phyloP scores from a whole-genome alignment of 805 yeast genomes.

The Nakazawaea populi region DNA sequence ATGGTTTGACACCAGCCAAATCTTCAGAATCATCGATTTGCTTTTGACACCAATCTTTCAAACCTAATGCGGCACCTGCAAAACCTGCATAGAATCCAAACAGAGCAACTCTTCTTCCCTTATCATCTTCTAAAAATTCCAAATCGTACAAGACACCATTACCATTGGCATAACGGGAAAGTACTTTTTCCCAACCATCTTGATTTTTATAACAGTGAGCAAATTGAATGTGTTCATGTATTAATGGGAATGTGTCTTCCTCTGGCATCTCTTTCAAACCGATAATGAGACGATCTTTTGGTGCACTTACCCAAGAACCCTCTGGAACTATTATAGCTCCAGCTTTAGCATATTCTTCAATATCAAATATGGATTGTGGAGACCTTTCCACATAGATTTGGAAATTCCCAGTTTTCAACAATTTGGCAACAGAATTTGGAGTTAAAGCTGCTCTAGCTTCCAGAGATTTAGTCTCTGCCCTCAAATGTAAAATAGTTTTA shows the following conservation, averaged over 20 bases:
- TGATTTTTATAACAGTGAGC: constrained; percentile 99
- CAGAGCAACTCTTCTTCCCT: constrained; percentile 98
- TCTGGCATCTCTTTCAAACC: constrained; percentile 97
- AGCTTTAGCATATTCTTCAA: constrained; percentile 66
- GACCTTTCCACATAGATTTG: constrained; percentile 85
- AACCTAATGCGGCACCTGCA: constrained; percentile 98
- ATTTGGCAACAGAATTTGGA: constrained; percentile 80
- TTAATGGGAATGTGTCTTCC: constrained; percentile 79
- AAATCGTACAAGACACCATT: constrained; percentile 87
- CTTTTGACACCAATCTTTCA: constrained; percentile 91
- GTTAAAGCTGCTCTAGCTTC: constrained; percentile 98
- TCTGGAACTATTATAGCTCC: constrained; percentile 90
- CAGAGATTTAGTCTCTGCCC: constrained; percentile 96
- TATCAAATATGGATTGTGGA: constrained; percentile 72
- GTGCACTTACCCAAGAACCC: constrained; percentile 92
- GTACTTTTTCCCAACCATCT: constrained; percentile 93
- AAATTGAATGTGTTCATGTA: constrained; percentile 95
- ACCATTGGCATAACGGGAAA: constrained; percentile 85
- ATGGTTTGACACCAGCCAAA: constrained; percentile 77
- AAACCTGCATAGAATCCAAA: constrained; percentile 99
- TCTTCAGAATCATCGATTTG: constrained; percentile 62
- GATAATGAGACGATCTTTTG: constrained; percentile 80
- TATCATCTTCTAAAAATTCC: constrained; percentile 90
- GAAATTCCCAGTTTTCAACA: constrained; percentile 78
- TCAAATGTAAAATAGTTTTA: constrained; percentile 69